Evolutionary conservation across 148 eudicot species (phyloP), one percentile per base, ranked within the genome.

Genomic region (Heliosperma pusillum): DNA sequence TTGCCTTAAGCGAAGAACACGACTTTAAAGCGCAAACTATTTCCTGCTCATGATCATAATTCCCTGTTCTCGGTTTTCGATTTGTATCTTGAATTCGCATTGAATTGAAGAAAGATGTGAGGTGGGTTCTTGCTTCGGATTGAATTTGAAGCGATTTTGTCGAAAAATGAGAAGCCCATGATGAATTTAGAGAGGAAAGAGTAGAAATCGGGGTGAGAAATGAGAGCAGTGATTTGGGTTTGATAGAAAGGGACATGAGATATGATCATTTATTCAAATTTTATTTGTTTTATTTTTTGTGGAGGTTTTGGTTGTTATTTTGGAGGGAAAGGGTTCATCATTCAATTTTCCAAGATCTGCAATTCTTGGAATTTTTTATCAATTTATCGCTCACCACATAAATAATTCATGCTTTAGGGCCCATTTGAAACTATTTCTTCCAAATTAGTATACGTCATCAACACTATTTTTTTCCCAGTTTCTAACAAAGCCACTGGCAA

Each of bases 21-120:
- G 86, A 80, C 69, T 92, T 95, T 3, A 95, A 61, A 0, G 87
- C 85, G 13, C 93, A 85, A 26, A 89, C 88, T 8, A 94, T 76
- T 0, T 85, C 74, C 7, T 77, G 77, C 67, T 88, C 90, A 76
- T 77, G 73, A 56, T 88, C 82, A 56, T n/a, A 55, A 0, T 56
- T 70, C 10, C 44, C n/a, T 19, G 20, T 60, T 70, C 76, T 76
- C 73, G 64, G 65, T 5, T 81, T 78, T 63, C 60, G 74, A 45
- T 45, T 72, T 71, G 29, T 56, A 21, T 11, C 73, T 59, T n/a
- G 81, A 77, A 40, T 52, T 19, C 64, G 72, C 50, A 62, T 53
- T 44, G 84, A 75, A 74, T 55, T 78, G 82, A 84, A 84, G 75
- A 82, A 79, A 17, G 75, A 13, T 19, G 58, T 58, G 82, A 85